Evolutionary conservation across 2,329 filamentous ascomycete species (phyloP).

Genomic region (Cercospora brassicicola): DNA sequence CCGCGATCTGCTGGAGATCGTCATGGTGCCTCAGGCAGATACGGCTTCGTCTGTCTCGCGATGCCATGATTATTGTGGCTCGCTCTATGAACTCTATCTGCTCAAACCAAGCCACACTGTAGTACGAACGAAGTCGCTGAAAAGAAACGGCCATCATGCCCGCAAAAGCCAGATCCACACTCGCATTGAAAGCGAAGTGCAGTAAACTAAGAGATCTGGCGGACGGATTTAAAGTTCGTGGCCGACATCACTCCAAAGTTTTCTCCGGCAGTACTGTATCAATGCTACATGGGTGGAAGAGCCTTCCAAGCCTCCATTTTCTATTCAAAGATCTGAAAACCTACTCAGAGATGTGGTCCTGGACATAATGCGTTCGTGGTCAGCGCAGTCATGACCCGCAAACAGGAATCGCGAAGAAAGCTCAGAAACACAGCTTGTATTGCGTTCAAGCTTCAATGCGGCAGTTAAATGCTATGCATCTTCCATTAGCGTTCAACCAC

Average conservation of each 20-base stretch:
- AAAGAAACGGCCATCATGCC: background rate
- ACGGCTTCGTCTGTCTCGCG: background rate
- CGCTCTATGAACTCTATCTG: background rate
- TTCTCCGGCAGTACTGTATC: background rate
- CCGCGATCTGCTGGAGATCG: slow-evolving; percentile 10
- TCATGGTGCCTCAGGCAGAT: background rate
- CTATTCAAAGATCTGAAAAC: no score
- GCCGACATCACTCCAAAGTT: background rate
- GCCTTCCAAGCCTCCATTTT: background rate
- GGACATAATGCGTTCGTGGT: background rate
- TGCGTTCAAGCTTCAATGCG: background rate
- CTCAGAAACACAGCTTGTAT: background rate
- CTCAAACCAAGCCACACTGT: background rate
- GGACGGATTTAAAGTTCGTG: background rate
- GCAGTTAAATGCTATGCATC: background rate
- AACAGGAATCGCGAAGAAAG: background rate
- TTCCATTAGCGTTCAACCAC: background rate
- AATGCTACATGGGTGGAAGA: background rate
- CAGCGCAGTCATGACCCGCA: background rate
- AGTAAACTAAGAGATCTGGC: background rate
- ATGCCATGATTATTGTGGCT: background rate
- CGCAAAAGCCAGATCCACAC: background rate
- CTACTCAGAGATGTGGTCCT: background rate
- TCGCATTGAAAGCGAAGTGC: background rate
- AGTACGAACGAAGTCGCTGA: background rate